Percentiles rank a stretch among this genome's conserved stretches.
These are phyloP conservation scores for Globisporangium takayamanum DNA, from an alignment of 352 stramenopile genomes.

Conservation along the genomic window DNA sequence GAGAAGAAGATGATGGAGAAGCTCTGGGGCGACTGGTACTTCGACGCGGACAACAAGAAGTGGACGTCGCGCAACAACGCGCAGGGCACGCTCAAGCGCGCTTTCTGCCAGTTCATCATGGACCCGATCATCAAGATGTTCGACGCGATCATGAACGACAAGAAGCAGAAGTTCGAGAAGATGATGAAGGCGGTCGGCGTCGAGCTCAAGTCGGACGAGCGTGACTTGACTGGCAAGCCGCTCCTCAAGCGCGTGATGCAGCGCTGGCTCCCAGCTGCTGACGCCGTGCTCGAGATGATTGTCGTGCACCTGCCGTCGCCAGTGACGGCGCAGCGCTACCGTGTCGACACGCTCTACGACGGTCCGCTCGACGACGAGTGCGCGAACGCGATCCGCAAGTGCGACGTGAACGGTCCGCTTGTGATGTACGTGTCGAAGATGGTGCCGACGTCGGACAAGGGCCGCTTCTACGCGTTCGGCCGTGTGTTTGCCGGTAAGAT, in stretches of 20 bases:
- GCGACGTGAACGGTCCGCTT: conserved; percentile 96
- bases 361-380: conserved; percentile 97
- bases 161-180: conserved; percentile 98
- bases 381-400: conserved; percentile 96
- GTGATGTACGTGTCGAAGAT: conserved; percentile 99
- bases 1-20: conserved; percentile 99
- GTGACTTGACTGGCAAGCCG: conserved; percentile 94
- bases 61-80: conserved; percentile 95
- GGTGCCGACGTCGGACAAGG: conserved; percentile 98
- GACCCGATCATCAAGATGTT: conserved; percentile 99
- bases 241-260: conserved; percentile 98
- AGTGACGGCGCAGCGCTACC: conserved; percentile 95
- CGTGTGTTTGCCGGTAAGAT: conserved; percentile 99
- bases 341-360: conserved; percentile 98
- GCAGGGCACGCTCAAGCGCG: conserved; percentile 92
- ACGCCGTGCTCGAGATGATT: conserved; percentile 99
- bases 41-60: conserved; percentile 94
- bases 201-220: conserved; percentile 96
- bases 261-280: conserved; percentile 98
- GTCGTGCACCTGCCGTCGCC: conserved; percentile 98
- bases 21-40: conserved; percentile 99
- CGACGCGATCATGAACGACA: conserved; percentile 99
- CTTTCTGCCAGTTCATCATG: conserved; percentile 99
- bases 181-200: conserved; percentile 96
- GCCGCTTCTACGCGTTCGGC: conserved; percentile 99